These are phyloP conservation scores for Amylostereum areolatum DNA, from an alignment of 1,284 basidiomycete species.

Conservation along the genomic window DNA sequence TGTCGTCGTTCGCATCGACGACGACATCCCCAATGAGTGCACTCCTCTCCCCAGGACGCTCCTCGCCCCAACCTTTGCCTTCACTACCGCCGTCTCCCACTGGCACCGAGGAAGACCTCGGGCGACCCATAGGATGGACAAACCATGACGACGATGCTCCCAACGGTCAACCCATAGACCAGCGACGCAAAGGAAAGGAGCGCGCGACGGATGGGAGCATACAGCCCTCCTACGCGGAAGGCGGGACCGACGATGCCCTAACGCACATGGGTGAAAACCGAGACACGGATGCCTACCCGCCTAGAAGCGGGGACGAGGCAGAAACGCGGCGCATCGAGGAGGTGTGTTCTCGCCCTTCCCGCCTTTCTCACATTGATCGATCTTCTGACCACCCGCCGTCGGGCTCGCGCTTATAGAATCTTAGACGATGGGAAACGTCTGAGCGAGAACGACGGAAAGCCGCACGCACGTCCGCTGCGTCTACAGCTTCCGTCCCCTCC, in stretches of 20 bases:
- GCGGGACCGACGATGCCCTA: slow-evolving; percentile 18
- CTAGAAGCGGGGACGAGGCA: slow-evolving; percentile 53
- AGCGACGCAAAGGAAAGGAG: slow-evolving; percentile 22
- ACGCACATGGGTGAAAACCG: slow-evolving; percentile 21
- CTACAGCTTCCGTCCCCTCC: slow-evolving; percentile 16
- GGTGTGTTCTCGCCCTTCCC: slow-evolving; percentile 33
- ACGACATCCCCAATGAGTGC: slow-evolving; percentile 6
- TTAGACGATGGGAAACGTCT: slow-evolving; percentile 65
- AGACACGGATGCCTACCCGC: slow-evolving; percentile 48
- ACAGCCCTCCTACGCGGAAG: slow-evolving; percentile 18
- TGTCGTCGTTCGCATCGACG: not conserved
- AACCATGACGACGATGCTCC: slow-evolving; percentile 14
- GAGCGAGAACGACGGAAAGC: slow-evolving; percentile 65
- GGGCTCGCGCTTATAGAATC: slow-evolving; percentile 41
- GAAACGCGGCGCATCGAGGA: slow-evolving; percentile 67
- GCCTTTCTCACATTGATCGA: slow-evolving; percentile 5
- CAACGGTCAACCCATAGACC: slow-evolving; percentile 4
- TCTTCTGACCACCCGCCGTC: slow-evolving; percentile 7
- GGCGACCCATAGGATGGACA: slow-evolving; percentile 7
- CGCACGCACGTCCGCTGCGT: slow-evolving; percentile 49
- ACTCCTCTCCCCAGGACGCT: not conserved
- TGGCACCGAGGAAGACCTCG: slow-evolving; percentile 12
- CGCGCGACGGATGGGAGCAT: slow-evolving; percentile 6
- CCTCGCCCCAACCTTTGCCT: slow-evolving; percentile 10
- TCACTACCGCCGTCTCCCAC: slow-evolving; percentile 18